phyloP scores from a whole-genome alignment of 1,139 yeast genomes.

The Sugiyamaella neomexicana region DNA sequence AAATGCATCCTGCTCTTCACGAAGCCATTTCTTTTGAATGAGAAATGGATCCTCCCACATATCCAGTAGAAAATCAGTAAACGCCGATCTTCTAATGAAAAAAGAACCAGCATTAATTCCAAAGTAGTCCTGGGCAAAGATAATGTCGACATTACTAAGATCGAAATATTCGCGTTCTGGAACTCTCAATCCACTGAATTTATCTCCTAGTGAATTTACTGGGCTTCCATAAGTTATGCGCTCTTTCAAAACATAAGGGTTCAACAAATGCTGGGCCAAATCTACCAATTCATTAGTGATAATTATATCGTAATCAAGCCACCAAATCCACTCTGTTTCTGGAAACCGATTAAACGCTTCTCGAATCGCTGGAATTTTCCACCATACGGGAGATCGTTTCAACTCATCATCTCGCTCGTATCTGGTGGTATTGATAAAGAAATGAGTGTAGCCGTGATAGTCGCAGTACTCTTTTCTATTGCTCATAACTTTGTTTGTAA shows the following conservation, averaged over 20 bases:
- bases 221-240: constrained; percentile 32
- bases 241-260: constrained; percentile 33
- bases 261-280: constrained; percentile 37
- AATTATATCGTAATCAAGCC: constrained; percentile 39
- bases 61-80: constrained; percentile 26
- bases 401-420: constrained; percentile 25
- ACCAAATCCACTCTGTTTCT: constrained; percentile 42
- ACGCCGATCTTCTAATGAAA: constrained; percentile 35
- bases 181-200: constrained; percentile 25
- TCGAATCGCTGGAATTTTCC: constrained; percentile 36
- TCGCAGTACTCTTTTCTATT: constrained; percentile 40
- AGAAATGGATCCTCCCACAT: constrained; percentile 28
- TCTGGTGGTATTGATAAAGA: constrained; percentile 35
- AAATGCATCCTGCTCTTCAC: constrained; percentile 33
- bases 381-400: constrained; percentile 31
- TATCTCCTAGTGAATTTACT: constrained; percentile 23
- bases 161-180: constrained; percentile 27
- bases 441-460: constrained; percentile 38
- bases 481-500: constrained; percentile 30
- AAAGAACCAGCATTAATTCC: constrained; percentile 41
- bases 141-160: constrained; percentile 26
- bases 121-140: constrained; percentile 31
- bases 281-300: constrained; percentile 37
- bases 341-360: constrained; percentile 35
- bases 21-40: constrained; percentile 19